phyloP scores from a whole-genome alignment of 2,329 filamentous ascomycete genomes.

The Exophiala dermatitidis region DNA sequence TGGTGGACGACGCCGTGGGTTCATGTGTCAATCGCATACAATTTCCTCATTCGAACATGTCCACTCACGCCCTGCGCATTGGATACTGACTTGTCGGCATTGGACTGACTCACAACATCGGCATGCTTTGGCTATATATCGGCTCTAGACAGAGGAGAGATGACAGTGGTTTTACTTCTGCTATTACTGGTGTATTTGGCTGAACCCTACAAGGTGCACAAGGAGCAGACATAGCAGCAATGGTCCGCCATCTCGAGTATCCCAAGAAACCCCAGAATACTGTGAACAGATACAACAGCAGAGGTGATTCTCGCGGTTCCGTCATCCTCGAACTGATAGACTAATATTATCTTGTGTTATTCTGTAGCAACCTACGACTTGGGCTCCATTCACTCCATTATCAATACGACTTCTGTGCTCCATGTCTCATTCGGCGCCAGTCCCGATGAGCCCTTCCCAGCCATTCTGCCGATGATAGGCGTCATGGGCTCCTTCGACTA shows the following conservation, averaged over 20 bases:
- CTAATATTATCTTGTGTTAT: background rate
- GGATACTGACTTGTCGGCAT: conserved; percentile 8
- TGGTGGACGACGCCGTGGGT: too few species aligned
- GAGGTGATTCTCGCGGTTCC: conserved; percentile 45
- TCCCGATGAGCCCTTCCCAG: conserved; percentile 61
- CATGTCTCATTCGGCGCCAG: conserved; percentile 69
- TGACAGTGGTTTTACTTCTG: background rate
- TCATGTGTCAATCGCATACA: conserved; percentile 11
- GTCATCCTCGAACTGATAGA: background rate
- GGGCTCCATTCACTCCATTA: conserved; percentile 63
- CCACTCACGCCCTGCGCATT: conserved; percentile 16
- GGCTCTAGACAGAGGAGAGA: background rate
- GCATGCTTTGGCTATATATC: background rate
- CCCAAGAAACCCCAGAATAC: conserved; percentile 58
- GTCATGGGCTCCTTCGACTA: conserved; percentile 66
- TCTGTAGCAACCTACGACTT: conserved; percentile 62
- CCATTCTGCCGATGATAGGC: conserved; percentile 77
- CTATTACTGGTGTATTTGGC: background rate
- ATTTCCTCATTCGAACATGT: conserved; percentile 6
- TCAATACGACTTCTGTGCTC: conserved; percentile 67
- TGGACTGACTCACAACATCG: conserved; percentile 2
- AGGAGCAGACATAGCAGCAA: conserved; percentile 21
- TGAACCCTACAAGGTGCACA: background rate
- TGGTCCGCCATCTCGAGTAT: conserved; percentile 46
- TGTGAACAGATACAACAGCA: conserved; percentile 58